A percentile compares a stretch with the other conserved stretches of the same genome.
Evolutionary conservation across 2,329 filamentous ascomycete species (phyloP).

Genomic region (Ophiocordyceps camponoti-leonardi): DNA sequence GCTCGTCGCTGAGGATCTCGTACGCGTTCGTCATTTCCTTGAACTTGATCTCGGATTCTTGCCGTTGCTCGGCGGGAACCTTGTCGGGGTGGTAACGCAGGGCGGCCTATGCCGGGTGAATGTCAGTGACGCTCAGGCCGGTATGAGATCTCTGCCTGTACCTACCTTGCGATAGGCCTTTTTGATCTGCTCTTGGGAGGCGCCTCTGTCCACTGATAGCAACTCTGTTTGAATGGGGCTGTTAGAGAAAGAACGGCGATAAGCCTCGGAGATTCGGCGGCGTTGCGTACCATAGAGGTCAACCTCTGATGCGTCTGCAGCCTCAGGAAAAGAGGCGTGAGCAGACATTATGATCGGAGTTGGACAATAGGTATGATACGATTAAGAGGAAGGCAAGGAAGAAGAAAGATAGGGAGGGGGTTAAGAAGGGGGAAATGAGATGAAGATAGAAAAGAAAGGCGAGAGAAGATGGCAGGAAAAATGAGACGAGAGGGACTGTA

Average conservation of each 20-base stretch:
- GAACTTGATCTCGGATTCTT: slow-evolving; percentile 78
- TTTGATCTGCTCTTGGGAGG: slow-evolving; percentile 69
- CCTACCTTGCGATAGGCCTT: slow-evolving; percentile 94
- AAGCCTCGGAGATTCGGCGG: background rate
- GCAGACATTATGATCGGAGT: slow-evolving; percentile 7
- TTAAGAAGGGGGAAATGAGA: background rate
- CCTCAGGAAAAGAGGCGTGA: slow-evolving; percentile 1
- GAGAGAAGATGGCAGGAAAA: background rate
- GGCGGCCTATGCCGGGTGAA: slow-evolving; percentile 49
- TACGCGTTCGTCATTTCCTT: slow-evolving; percentile 89
- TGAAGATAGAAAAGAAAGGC: background rate
- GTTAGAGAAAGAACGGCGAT: slow-evolving; percentile 1
- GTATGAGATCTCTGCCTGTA: slow-evolving; percentile 18
- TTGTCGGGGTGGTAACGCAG: slow-evolving; percentile 90
- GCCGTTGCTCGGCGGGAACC: slow-evolving; percentile 69
- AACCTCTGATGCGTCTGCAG: slow-evolving; percentile 21
- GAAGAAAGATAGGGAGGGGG: background rate
- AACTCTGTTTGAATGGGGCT: slow-evolving; percentile 44
- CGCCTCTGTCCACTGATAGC: slow-evolving; percentile 55
- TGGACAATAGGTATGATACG: background rate
- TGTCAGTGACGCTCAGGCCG: background rate
- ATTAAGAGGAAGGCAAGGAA: too few species aligned
- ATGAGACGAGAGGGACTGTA: background rate
- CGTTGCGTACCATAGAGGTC: slow-evolving; percentile 42
- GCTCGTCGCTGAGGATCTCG: slow-evolving; percentile 91